These are phyloP conservation scores for Huntiella omanensis DNA, from an alignment of 2,329 filamentous ascomycete species.

Conservation along the genomic window DNA sequence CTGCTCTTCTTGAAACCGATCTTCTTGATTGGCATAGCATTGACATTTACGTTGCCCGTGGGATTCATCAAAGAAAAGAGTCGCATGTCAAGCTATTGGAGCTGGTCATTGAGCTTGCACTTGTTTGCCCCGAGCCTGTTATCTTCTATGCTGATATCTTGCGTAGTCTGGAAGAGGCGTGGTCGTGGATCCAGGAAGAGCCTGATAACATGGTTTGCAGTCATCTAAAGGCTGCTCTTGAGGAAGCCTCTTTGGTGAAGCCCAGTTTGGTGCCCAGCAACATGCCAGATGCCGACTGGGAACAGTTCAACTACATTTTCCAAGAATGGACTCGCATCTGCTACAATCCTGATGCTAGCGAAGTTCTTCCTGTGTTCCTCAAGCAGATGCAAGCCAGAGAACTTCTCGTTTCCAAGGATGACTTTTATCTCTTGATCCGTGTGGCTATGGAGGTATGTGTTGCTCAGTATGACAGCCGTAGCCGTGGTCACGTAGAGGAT, in stretches of 20 bases:
- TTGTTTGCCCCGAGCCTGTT: conserved; percentile 60
- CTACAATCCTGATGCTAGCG: conserved; percentile 57
- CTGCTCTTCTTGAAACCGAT: conserved; percentile 38
- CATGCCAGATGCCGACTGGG: conserved; percentile 43
- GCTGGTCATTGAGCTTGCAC: conserved; percentile 56
- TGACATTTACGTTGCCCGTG: conserved; percentile 53
- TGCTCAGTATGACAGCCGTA: conserved; percentile 54
- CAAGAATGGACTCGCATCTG: conserved; percentile 82
- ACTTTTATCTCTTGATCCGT: conserved; percentile 63
- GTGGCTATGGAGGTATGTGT: conserved; percentile 65
- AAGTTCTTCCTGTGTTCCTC: conserved; percentile 60
- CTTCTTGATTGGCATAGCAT: conserved; percentile 45
- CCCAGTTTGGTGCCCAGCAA: conserved; percentile 16
- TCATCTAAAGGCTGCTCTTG: conserved; percentile 47
- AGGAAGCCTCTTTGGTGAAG: conserved; percentile 23
- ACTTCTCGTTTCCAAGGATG: conserved; percentile 54
- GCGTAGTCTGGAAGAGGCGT: conserved; percentile 61
- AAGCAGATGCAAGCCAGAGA: conserved; percentile 62
- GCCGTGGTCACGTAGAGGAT: conserved; percentile 39
- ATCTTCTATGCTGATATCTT: conserved; percentile 75
- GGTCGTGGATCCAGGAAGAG: conserved; percentile 62
- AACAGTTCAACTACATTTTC: conserved; percentile 88
- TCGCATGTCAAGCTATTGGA: conserved; percentile 64
- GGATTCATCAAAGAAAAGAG: conserved; percentile 50
- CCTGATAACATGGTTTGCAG: conserved; percentile 44